These are phyloP conservation scores for Lodderomyces pseudojiufengensis DNA, from an alignment of 1,139 yeast genomes.

Conservation along the genomic window DNA sequence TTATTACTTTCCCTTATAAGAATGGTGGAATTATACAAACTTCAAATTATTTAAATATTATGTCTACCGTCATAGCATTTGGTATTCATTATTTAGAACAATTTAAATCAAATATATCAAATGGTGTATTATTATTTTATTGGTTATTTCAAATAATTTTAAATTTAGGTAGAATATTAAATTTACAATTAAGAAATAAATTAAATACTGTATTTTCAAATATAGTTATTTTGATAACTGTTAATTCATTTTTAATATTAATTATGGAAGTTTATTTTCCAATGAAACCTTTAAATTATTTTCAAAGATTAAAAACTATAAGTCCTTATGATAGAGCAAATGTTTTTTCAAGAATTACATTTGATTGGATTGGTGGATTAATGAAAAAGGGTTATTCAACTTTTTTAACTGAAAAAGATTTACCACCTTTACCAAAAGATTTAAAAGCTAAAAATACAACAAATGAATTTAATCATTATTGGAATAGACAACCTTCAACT, in stretches of 20 bases:
- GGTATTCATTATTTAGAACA: constrained; percentile 70
- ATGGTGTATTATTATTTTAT: constrained; percentile 66
- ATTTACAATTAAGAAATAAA: constrained; percentile 46
- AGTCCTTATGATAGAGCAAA: constrained; percentile 80
- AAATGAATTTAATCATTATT: constrained; percentile 49
- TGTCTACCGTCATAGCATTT: constrained; percentile 49
- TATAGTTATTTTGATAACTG: constrained; percentile 45
- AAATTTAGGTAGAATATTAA: constrained; percentile 38
- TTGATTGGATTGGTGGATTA: constrained; percentile 88
- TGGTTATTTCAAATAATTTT: constrained; percentile 62
- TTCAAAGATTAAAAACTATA: constrained; percentile 35
- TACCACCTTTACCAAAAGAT: constrained; percentile 73
- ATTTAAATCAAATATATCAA: constrained; percentile 60
- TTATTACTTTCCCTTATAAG: constrained; percentile 17
- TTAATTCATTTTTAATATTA: constrained; percentile 51
- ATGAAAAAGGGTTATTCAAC: constrained; percentile 82
- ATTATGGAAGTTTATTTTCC: constrained; percentile 50
- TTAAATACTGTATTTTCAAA: constrained; percentile 32
- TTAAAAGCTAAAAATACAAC: constrained; percentile 55
- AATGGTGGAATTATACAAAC: constrained; percentile 41
- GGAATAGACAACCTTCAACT: constrained; percentile 46
- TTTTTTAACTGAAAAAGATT: constrained; percentile 69
- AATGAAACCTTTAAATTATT: constrained; percentile 34
- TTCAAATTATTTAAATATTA: constrained; percentile 36
- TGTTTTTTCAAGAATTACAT: constrained; percentile 73